Percentiles rank a stretch among this genome's conserved stretches.
Conservation (phyloP, 805 yeast species). For the Peterozyma xylosa region DNA sequence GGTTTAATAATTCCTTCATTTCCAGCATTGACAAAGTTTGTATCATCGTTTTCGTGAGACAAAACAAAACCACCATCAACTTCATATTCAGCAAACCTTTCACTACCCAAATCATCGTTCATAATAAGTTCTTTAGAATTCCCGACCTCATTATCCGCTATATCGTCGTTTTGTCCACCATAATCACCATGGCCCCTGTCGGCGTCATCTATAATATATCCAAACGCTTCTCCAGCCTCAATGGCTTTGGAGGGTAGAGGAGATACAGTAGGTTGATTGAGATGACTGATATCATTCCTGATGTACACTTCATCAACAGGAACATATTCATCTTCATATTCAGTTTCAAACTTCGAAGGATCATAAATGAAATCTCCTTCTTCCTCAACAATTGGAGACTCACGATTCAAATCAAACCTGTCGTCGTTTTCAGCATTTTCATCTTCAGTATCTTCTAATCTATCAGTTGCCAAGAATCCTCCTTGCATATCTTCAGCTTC, state of each 20-base stretch:
- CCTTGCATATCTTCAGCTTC: constrained; percentile 9
- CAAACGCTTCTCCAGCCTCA: too few species aligned
- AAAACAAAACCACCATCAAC: too few species aligned
- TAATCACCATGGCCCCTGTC: constrained; percentile 1
- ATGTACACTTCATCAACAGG: not conserved
- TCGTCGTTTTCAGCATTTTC: constrained; percentile 1
- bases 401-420: constrained; percentile 1
- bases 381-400: not conserved
- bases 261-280: not conserved
- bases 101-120: constrained; percentile 2
- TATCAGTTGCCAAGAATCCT: constrained; percentile 8
- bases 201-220: too few species aligned
- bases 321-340: too few species aligned
- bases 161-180: constrained; percentile 3
- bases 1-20: too few species aligned
- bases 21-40: too few species aligned
- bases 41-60: too few species aligned
- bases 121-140: not conserved
- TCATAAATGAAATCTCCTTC: constrained; percentile 2
- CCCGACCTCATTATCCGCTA: not conserved
- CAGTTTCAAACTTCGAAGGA: not conserved
- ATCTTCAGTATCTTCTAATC: constrained; percentile 3
- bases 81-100: not conserved
- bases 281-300: not conserved
- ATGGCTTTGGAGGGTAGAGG: too few species aligned